Evolutionary conservation across 2,329 filamentous ascomycete species (phyloP).

Genomic region (Parascedosporium putredinis): DNA sequence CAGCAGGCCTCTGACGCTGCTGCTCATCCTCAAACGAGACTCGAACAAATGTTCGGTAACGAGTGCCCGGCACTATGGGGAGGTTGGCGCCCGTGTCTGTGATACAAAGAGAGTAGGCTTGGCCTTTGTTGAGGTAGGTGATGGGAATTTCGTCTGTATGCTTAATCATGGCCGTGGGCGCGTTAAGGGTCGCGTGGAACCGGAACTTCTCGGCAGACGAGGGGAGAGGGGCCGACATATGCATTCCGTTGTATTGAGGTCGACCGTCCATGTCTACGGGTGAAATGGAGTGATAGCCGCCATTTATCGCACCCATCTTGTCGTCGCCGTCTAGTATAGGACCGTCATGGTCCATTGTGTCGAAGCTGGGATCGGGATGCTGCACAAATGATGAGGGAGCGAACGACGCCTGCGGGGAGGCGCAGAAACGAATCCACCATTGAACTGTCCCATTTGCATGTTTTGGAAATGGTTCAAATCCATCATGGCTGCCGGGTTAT

Average conservation of each 20-base stretch:
- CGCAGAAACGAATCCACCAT: slow-evolving; percentile 54
- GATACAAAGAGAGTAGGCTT: slow-evolving; percentile 81
- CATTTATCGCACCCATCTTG: slow-evolving; percentile 45
- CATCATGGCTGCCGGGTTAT: slow-evolving; percentile 46
- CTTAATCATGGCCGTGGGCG: slow-evolving; percentile 93
- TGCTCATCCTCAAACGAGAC: slow-evolving; percentile 96
- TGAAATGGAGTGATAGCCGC: slow-evolving; percentile 50
- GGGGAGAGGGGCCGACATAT: slow-evolving; percentile 36
- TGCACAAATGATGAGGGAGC: slow-evolving; percentile 74
- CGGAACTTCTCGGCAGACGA: slow-evolving; percentile 64
- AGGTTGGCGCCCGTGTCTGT: slow-evolving; percentile 62
- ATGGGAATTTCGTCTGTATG: slow-evolving; percentile 83
- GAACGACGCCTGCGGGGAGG: slow-evolving; percentile 44
- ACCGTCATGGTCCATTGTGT: slow-evolving; percentile 66
- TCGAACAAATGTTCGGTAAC: slow-evolving; percentile 85
- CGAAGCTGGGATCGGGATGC: slow-evolving; percentile 62
- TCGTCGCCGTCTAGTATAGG: slow-evolving; percentile 53
- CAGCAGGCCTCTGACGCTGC: slow-evolving; percentile 70
- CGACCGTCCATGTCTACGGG: slow-evolving; percentile 46
- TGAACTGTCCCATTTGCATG: slow-evolving; percentile 52
- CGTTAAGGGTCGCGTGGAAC: slow-evolving; percentile 81
- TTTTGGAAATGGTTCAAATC: slow-evolving; percentile 61
- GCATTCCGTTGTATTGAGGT: slow-evolving; percentile 32
- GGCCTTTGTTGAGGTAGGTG: slow-evolving; percentile 97
- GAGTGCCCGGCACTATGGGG: slow-evolving; percentile 48